Conservation (phyloP, 768 basidiomycete species). For the Amyloporia xantha region DNA sequence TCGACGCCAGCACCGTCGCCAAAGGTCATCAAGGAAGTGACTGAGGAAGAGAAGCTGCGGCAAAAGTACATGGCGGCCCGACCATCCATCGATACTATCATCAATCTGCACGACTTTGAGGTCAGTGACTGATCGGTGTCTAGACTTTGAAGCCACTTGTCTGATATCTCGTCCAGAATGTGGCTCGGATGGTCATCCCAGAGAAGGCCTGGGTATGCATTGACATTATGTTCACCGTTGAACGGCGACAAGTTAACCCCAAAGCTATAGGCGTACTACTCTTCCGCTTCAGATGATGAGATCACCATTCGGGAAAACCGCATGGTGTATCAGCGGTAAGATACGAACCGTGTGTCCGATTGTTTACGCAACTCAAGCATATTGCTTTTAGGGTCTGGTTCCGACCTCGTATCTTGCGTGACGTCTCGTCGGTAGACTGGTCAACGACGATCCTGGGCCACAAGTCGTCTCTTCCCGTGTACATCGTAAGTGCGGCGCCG, state of each 20-base stretch:
- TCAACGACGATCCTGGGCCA: slow-evolving; percentile 78
- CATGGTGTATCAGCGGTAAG: slow-evolving; percentile 80
- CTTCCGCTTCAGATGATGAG: slow-evolving; percentile 94
- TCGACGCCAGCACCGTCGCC: slow-evolving; percentile 63
- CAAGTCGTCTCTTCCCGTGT: slow-evolving; percentile 68
- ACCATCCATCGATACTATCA: slow-evolving; percentile 70
- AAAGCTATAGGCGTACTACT: slow-evolving; percentile 79
- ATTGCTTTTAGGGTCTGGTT: slow-evolving; percentile 26
- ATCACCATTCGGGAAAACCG: slow-evolving; percentile 88
- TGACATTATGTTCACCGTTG: too few relatives aligned
- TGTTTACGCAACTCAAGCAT: background rate
- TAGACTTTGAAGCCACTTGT: background rate
- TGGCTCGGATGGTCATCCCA: slow-evolving; percentile 75
- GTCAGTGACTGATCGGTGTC: slow-evolving; percentile 28
- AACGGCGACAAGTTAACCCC: background rate
- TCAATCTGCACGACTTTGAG: slow-evolving; percentile 95
- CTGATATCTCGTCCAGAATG: slow-evolving; percentile 47
- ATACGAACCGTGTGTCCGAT: background rate
- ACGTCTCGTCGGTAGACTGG: slow-evolving; percentile 84
- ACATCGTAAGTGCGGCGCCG: slow-evolving; percentile 78
- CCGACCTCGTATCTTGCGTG: slow-evolving; percentile 44
- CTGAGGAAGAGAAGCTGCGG: slow-evolving; percentile 66
- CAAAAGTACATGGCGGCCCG: slow-evolving; percentile 53
- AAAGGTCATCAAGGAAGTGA: slow-evolving; percentile 54
- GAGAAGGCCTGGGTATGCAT: slow-evolving; percentile 70